phyloP scores from a whole-genome alignment of 2,329 filamentous ascomycete genomes.

The Xenosphaeropsis pyriputrescens region DNA sequence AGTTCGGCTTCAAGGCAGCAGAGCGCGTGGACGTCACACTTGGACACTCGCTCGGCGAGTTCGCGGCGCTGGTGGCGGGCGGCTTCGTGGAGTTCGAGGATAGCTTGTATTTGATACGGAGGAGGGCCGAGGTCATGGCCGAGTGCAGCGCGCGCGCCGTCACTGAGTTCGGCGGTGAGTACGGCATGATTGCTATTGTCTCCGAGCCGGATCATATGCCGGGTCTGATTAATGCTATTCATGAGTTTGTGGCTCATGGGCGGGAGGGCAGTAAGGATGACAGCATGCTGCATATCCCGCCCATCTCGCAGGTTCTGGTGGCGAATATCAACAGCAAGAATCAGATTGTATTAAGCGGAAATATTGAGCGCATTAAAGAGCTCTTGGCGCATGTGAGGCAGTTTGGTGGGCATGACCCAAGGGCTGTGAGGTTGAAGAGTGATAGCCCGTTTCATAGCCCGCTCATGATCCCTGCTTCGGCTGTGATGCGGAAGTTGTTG shows the following conservation, averaged over 20 bases:
- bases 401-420: conserved; percentile 82
- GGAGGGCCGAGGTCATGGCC: conserved; percentile 72
- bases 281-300: conserved; percentile 50
- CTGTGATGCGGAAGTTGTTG: conserved; percentile 56
- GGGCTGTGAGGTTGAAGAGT: conserved; percentile 73
- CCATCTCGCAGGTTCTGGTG: conserved; percentile 77
- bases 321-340: conserved; percentile 94
- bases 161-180: conserved; percentile 58
- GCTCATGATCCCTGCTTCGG: conserved; percentile 75
- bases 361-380: conserved; percentile 66
- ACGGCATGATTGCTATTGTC: conserved; percentile 88
- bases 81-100: conserved; percentile 68
- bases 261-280: conserved; percentile 54
- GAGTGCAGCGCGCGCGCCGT: conserved; percentile 55
- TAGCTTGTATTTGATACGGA: conserved; percentile 61
- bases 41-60: conserved; percentile 86
- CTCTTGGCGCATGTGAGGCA: conserved; percentile 75
- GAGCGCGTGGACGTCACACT: conserved; percentile 69
- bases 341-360: conserved; percentile 87
- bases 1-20: conserved; percentile 62
- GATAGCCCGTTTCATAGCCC: conserved; percentile 86
- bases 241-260: conserved; percentile 53
- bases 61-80: conserved; percentile 75
- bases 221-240: conserved; percentile 55
- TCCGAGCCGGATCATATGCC: conserved; percentile 69